Base-by-base conservation (phyloP, 495 filamentous ascomycete species). In the Penicillium ochrochloron region DNA sequence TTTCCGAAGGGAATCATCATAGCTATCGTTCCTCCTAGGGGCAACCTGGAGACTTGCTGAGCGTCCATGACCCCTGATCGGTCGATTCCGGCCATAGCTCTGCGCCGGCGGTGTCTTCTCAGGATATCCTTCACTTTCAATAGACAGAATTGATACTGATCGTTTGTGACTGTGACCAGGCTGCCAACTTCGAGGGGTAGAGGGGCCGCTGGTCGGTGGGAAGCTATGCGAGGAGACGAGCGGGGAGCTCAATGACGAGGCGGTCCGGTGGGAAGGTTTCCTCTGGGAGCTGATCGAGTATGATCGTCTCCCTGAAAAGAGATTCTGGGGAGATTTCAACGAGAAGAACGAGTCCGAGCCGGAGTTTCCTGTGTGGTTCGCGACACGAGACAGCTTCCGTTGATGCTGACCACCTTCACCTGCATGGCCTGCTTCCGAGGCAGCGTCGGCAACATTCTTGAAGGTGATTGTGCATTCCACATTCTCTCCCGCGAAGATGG, bases 401-500 rank as follows among this genome's bases (percentile, higher is more conserved):
- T 79, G 83, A 70, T 75, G 78, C 50, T 72, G 78, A 64, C 64
- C 62, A 58, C 41, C 68, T 57, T 70, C 77, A 71, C 37, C 70
- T 65, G 21, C 73, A 69, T 69, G 80, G 74, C 59, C 70, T 58
- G 69, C 50, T 29, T 78, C 76, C 15, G 70, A 59, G 25, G 60
- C 63, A 46, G 60, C 75, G 51, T 81, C 78, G 25, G 91, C 86
- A 63, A 93, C 85, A 73, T 99, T 99, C 78, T 90, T 94, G 80
- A 98, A 98, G 46, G 92, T 97, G 70, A 99, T 97, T 57, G 86
- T 92, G 77, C 95, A 97, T 78, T 94, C 90, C 69, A 98, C 83
- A 68, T 93, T 88, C 80, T 98, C 95, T 65, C 96, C 96, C 34
- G 96, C 92, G 76, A 97, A 98, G 65, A 99, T 92, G 51, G 89